These are phyloP conservation scores for Penicillium cataractarum DNA, from an alignment of 495 filamentous ascomycete genomes.

Conservation along the genomic window DNA sequence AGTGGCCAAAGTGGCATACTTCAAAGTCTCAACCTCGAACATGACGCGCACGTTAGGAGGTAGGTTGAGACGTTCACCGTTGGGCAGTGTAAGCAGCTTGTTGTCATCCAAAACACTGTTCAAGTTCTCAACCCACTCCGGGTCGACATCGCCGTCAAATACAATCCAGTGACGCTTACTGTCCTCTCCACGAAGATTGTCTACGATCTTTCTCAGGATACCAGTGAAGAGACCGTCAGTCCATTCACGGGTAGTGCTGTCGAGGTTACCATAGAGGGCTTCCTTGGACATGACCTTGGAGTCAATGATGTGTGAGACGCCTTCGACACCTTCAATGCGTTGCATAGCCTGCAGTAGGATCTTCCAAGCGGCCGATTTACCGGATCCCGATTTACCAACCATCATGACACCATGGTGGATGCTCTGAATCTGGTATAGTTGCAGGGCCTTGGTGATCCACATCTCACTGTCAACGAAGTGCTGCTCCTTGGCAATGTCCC, in stretches of 20 bases:
- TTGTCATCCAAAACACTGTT: conserved; percentile 99
- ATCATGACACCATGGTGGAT: conserved; percentile 99
- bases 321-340: conserved; percentile 85
- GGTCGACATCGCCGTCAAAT: conserved; percentile 98
- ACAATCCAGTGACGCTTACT: conserved; percentile 98
- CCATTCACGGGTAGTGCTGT: conserved; percentile 97
- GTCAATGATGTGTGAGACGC: conserved; percentile 96
- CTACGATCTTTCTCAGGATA: conserved; percentile 96
- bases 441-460: conserved; percentile 96
- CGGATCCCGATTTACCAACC: conserved; percentile 93
- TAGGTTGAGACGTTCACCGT: conserved; percentile 93
- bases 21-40: conserved; percentile 99
- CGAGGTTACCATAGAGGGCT: conserved; percentile 88
- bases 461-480: conserved; percentile 86
- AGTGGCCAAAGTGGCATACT: conserved; percentile 95
- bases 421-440: conserved; percentile 95
- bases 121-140: conserved; percentile 98
- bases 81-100: conserved; percentile 93
- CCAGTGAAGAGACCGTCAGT: conserved; percentile 98
- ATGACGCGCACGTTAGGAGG: conserved; percentile 96
- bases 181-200: conserved; percentile 97
- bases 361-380: conserved; percentile 94
- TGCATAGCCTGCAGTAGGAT: conserved; percentile 92
- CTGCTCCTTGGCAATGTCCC: conserved; percentile 75
- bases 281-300: conserved; percentile 99